Evolutionary conservation across 2,329 filamentous ascomycete genomes (phyloP), one percentile per base, ranked within the genome.

Genomic region (Alternaria sp.): DNA sequence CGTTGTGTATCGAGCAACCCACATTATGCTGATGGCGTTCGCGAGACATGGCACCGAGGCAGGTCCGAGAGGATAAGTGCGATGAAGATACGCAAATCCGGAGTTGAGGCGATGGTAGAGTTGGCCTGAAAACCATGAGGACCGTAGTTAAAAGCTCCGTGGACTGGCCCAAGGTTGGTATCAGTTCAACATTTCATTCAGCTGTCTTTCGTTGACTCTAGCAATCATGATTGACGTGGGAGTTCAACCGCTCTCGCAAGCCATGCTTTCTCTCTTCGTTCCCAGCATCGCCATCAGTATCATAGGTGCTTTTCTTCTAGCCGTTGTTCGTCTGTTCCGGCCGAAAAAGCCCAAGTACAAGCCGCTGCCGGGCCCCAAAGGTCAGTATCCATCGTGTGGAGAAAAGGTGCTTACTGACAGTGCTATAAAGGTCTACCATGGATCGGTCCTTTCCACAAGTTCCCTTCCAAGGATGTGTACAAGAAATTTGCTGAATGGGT

Each of bases 401-500:
- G 19, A 19, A 5, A 6, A 15, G 7, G 7, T 4, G 6, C 15
- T 50, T 26, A 9, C 28, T 49, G 13, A 26, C 28, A 26, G n/a
- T 50, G 32, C 49, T 30, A 43, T 21, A 6, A 50, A 57, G 55
- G 55, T 26, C 23, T 57, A 17, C 55, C 55, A 21, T 57, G 55
- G 55, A n/a, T 57, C n/a, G 55, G 55, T 1, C 55, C 55, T n/a
- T 26, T 57, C 15, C 30, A 50, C 12, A 32, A 25, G 12, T 26
- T 57, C 13, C 55, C 55, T n/a, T 57, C 55, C 3, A 30, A 32
- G 21, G 19, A 57, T 50, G 55, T 57, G 17, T 57, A 57, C 28
- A 50, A 50, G 12, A 57, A 57, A 12, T 57, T 57, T 12, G 32
- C 28, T 26, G 55, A 57, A 25, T 57, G 55, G 55, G 55, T 57